These are phyloP conservation scores for Salix suchowensis DNA, from an alignment of 345 rosid genomes.

Conservation along the genomic window DNA sequence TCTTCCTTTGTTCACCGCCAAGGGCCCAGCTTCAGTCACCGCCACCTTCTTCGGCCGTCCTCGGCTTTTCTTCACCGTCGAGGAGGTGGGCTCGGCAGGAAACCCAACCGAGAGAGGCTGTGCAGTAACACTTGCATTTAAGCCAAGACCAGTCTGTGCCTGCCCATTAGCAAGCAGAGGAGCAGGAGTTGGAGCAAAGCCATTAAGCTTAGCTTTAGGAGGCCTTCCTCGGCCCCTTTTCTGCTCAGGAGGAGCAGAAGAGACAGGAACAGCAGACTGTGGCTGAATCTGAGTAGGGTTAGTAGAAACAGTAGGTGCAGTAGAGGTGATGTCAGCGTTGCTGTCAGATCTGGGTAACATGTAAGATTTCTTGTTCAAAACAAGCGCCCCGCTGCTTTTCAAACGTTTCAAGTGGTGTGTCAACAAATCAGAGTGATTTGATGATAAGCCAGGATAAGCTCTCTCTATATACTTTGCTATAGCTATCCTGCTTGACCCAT, in stretches of 20 bases:
- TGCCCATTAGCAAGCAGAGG: neutral
- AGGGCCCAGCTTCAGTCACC: constrained; percentile 7
- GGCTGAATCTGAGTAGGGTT: constrained; percentile 9
- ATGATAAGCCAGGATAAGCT: constrained; percentile 41
- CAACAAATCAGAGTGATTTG: constrained; percentile 50
- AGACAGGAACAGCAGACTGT: neutral
- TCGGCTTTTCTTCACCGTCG: constrained; percentile 19
- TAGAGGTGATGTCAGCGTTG: neutral
- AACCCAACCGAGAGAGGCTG: neutral
- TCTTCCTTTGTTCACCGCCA: constrained; percentile 23
- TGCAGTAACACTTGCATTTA: neutral
- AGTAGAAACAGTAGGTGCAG: constrained; percentile 1
- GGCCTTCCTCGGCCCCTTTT: constrained; percentile 74
- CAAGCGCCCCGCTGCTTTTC: constrained; percentile 48
- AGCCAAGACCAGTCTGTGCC: neutral
- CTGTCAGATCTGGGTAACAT: constrained; percentile 46
- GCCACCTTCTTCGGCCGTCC: constrained; percentile 46
- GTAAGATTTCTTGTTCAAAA: constrained; percentile 63
- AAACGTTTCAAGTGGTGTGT: constrained; percentile 55
- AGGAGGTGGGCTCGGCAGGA: neutral
- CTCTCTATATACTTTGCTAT: constrained; percentile 62
- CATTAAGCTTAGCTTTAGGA: constrained; percentile 35
- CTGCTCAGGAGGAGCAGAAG: constrained; percentile 23
- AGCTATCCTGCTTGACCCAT: constrained; percentile 80
- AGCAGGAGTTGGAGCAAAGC: neutral